Evolutionary conservation across 257 asterid species (phyloP).

Genomic region (Penstemon davidsonii): DNA sequence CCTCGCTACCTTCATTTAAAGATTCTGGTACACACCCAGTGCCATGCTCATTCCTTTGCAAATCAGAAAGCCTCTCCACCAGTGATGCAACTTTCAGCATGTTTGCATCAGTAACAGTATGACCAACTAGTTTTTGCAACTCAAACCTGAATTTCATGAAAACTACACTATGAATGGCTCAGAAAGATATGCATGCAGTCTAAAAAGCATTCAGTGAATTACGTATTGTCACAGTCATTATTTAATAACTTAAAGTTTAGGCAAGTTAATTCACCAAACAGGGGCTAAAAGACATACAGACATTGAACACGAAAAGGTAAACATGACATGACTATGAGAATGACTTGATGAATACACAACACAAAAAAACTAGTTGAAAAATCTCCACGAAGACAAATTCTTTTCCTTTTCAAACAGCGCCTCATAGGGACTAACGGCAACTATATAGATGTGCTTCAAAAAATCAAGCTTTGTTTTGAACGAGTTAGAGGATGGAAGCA

Average conservation of each 20-base stretch:
- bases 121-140: conserved; percentile 77
- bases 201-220: background rate
- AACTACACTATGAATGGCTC: background rate
- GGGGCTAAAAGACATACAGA: background rate
- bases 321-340: background rate
- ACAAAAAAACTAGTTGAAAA: conserved; percentile 11
- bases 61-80: conserved; percentile 59
- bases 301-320: conserved; percentile 8
- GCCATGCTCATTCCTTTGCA: conserved; percentile 53
- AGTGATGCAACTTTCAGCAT: conserved; percentile 56
- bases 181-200: background rate
- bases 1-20: conserved; percentile 45
- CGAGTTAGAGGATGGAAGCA: too few species aligned
- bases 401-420: background rate
- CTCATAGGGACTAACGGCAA: conserved; percentile 9
- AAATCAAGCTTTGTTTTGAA: background rate
- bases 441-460: conserved; percentile 11
- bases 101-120: conserved; percentile 49
- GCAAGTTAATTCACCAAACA: background rate
- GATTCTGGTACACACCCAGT: conserved; percentile 35
- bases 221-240: background rate
- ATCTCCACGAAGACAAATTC: conserved; percentile 3
- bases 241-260: conserved; percentile 4
- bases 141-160: conserved; percentile 56
- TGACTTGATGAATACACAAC: conserved; percentile 6